phyloP scores from a whole-genome alignment of 1,139 yeast species.

The Geotrichum bryndzae region DNA sequence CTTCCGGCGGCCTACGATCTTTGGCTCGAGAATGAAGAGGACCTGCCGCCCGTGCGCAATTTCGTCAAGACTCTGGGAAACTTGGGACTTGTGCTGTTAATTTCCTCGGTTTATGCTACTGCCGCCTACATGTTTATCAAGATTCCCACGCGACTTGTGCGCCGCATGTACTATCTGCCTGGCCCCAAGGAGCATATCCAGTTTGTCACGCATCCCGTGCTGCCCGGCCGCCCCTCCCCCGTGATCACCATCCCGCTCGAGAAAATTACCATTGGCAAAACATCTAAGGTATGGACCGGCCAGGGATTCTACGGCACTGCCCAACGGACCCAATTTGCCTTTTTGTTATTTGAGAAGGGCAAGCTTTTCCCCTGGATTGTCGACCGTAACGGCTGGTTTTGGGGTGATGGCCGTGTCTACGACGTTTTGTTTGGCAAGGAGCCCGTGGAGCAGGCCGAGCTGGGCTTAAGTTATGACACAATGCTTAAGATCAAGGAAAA shows the following conservation, averaged over 20 bases:
- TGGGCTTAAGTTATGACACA: conserved; percentile 64
- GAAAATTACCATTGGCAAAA: conserved; percentile 50
- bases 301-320: conserved; percentile 83
- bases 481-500: conserved; percentile 31
- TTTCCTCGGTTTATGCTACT: conserved; percentile 41
- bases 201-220: conserved; percentile 65
- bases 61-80: conserved; percentile 35
- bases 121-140: conserved; percentile 42
- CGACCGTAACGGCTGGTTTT: conserved; percentile 79
- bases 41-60: conserved; percentile 36
- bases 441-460: conserved; percentile 66
- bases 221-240: conserved; percentile 76
- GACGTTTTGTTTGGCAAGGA: conserved; percentile 78
- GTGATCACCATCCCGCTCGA: conserved; percentile 61
- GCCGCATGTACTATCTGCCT: conserved; percentile 75
- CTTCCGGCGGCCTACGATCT: conserved; percentile 50
- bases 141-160: conserved; percentile 62
- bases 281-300: conserved; percentile 73
- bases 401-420: conserved; percentile 87
- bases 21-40: conserved; percentile 51
- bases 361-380: conserved; percentile 63
- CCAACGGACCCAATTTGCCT: conserved; percentile 67
- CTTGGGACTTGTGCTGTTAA: conserved; percentile 38
- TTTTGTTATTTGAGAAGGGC: conserved; percentile 58
- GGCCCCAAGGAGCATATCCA: conserved; percentile 46